Conservation (phyloP, 2,329 filamentous ascomycete species). For the Ophiosphaerella narmari region DNA sequence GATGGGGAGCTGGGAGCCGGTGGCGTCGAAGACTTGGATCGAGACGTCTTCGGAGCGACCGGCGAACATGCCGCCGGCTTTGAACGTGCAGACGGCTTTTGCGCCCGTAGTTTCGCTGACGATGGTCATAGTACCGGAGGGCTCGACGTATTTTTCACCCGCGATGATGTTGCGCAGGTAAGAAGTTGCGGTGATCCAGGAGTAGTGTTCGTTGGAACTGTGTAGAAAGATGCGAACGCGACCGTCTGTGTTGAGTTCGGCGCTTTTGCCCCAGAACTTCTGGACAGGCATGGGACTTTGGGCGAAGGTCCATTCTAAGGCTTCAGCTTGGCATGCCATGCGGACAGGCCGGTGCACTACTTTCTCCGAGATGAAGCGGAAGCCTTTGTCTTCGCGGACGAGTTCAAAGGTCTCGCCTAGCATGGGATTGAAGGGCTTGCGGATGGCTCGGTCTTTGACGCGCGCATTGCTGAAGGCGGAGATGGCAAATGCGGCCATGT, state of each 20-base stretch:
- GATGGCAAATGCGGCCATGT: conserved; percentile 88
- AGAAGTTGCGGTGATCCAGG: conserved; percentile 84
- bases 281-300: conserved; percentile 88
- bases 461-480: conserved; percentile 82
- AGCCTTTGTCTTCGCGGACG: conserved; percentile 82
- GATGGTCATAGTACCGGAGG: conserved; percentile 86
- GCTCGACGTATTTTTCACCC: conserved; percentile 97
- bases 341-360: conserved; percentile 90
- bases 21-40: conserved; percentile 71
- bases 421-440: conserved; percentile 97
- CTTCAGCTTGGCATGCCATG: conserved; percentile 91
- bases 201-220: conserved; percentile 78
- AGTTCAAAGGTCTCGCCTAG: conserved; percentile 95
- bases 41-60: conserved; percentile 88
- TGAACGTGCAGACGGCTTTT: conserved; percentile 87
- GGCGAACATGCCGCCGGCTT: conserved; percentile 95
- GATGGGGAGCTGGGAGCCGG: conserved; percentile 68
- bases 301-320: conserved; percentile 80
- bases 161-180: conserved; percentile 96
- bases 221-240: conserved; percentile 79
- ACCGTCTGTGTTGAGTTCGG: conserved; percentile 91
- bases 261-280: conserved; percentile 98
- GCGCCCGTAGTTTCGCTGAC: conserved; percentile 81
- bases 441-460: conserved; percentile 86
- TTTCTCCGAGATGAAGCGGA: conserved; percentile 93